A percentile compares a stretch with the other conserved stretches of the same genome.
Evolutionary conservation across 2,329 filamentous ascomycete species (phyloP).

Genomic region (Fusarium sp.): DNA sequence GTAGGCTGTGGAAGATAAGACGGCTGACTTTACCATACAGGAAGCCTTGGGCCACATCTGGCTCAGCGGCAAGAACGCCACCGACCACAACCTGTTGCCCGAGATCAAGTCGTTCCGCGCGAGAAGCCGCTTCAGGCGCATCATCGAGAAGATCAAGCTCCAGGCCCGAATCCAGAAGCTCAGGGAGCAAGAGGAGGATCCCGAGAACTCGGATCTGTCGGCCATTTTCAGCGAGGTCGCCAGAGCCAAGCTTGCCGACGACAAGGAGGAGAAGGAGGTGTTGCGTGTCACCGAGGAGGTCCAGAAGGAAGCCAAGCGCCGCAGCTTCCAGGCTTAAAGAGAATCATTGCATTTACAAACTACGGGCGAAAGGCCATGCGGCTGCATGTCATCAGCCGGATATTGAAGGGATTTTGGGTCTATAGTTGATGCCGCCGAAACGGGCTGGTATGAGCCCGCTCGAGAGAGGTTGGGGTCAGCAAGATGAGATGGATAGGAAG

Average conservation of each 20-base stretch:
- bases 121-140: conserved; percentile 88
- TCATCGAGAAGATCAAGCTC: conserved; percentile 96
- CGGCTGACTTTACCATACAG: conserved; percentile 54
- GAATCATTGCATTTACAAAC: background rate
- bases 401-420: background rate
- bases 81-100: conserved; percentile 95
- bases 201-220: conserved; percentile 74
- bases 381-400: background rate
- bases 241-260: conserved; percentile 88
- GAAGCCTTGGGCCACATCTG: conserved; percentile 85
- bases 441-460: background rate
- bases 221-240: conserved; percentile 90
- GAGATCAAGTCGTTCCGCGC: conserved; percentile 96
- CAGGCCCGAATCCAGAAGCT: conserved; percentile 95
- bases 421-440: background rate
- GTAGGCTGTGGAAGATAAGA: conserved; percentile 1
- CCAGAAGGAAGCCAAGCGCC: conserved; percentile 60
- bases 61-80: conserved; percentile 91
- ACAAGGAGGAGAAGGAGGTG: conserved; percentile 80
- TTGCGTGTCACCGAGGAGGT: conserved; percentile 73
- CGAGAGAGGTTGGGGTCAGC: background rate
- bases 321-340: conserved; percentile 41
- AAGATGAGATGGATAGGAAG: conserved; percentile 5
- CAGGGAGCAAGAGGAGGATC: conserved; percentile 90
- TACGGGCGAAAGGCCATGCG: background rate